Evolutionary conservation across 768 basidiomycete genomes (phyloP).

Genomic region (Auriscalpium orientale): DNA sequence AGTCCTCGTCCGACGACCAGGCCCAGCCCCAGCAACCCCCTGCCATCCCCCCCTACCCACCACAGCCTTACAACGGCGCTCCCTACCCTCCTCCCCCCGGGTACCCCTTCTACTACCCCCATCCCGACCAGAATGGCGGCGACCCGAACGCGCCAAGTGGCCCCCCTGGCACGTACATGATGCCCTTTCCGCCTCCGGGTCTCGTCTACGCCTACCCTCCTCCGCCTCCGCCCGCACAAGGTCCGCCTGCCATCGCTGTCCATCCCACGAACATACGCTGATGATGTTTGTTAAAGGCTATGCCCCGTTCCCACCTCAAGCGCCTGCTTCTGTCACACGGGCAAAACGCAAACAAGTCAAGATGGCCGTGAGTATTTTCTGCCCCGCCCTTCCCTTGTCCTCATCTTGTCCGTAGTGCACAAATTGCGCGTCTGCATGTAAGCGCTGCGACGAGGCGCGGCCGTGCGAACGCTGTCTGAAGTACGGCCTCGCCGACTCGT

Average conservation of each 20-base stretch:
- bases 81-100: slow-evolving; percentile 12
- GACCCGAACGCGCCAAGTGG: slow-evolving; percentile 5
- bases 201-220: slow-evolving; percentile 20
- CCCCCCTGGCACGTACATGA: slow-evolving; percentile 9
- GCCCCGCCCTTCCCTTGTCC: not conserved
- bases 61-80: slow-evolving; percentile 6
- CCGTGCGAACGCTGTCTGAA: slow-evolving; percentile 60
- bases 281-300: slow-evolving; percentile 5
- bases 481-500: slow-evolving; percentile 51
- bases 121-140: slow-evolving; percentile 11
- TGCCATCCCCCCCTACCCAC: slow-evolving; percentile 10
- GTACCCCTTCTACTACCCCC: slow-evolving; percentile 15
- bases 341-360: slow-evolving; percentile 51
- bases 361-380: slow-evolving; percentile 39
- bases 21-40: slow-evolving; percentile 9
- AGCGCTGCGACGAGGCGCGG: slow-evolving; percentile 49
- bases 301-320: slow-evolving; percentile 16
- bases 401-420: slow-evolving; percentile 34
- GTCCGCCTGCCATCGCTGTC: not conserved
- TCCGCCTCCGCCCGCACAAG: slow-evolving; percentile 14
- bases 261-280: not conserved
- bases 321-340: slow-evolving; percentile 22
- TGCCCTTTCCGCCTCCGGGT: slow-evolving; percentile 12
- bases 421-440: slow-evolving; percentile 50
- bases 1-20: slow-evolving; percentile 1